These are phyloP conservation scores for Eimeria acervulina DNA, from an alignment of 169 alveolate genomes.

Conservation along the genomic window DNA sequence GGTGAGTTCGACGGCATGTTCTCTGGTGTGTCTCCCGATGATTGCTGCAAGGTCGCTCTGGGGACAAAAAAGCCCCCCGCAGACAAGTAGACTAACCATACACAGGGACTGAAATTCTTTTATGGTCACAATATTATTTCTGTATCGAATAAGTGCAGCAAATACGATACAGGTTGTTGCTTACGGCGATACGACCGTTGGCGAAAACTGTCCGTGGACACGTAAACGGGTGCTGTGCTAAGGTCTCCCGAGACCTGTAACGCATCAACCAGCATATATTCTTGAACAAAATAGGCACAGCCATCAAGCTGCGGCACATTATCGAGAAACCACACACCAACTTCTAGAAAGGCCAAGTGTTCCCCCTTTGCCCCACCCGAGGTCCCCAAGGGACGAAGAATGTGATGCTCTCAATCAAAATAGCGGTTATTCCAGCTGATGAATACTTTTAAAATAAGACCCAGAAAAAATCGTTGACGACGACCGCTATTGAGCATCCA, in stretches of 20 bases:
- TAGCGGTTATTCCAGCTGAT: neutral
- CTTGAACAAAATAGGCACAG: neutral
- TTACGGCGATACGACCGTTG: neutral
- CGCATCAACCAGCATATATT: neutral
- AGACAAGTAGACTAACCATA: neutral
- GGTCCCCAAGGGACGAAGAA: neutral
- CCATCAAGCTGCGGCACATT: neutral
- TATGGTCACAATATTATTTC: neutral
- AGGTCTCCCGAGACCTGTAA: neutral
- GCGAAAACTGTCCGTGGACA: neutral
- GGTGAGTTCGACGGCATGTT: conserved; percentile 24
- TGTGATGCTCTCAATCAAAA: neutral
- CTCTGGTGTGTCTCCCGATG: neutral
- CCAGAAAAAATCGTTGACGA: neutral
- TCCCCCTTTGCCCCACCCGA: neutral
- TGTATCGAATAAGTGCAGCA: neutral
- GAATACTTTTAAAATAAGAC: neutral
- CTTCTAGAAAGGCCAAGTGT: neutral
- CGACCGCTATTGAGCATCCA: neutral
- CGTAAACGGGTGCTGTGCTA: neutral
- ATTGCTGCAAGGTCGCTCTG: neutral
- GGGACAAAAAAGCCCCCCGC: neutral
- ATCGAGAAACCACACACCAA: neutral
- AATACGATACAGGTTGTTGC: neutral
- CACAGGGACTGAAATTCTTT: neutral